phyloP scores from a whole-genome alignment of 768 basidiomycete genomes.

The Termitomyces bulborhizus region DNA sequence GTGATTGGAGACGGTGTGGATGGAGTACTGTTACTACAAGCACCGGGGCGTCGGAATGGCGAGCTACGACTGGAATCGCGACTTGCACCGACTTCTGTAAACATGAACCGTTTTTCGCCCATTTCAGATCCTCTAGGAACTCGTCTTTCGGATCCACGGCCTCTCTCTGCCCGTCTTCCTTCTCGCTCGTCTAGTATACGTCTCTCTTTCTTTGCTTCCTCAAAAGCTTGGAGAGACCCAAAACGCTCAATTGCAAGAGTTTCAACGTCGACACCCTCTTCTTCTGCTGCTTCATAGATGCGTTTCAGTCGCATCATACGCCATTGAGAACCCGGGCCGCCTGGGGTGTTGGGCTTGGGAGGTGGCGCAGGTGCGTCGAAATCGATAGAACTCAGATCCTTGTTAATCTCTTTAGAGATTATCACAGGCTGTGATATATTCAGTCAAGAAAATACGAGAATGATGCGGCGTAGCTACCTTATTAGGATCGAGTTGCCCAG shows the following conservation, averaged over 20 bases:
- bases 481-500: conserved; percentile 61
- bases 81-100: conserved; percentile 58
- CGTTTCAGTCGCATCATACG: conserved; percentile 94
- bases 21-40: conserved; percentile 43
- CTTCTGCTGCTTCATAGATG: conserved; percentile 86
- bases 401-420: conserved; percentile 59
- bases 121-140: conserved; percentile 29
- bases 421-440: conserved; percentile 44
- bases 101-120: conserved; percentile 58
- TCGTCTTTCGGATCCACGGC: conserved; percentile 23
- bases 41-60: conserved; percentile 82
- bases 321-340: conserved; percentile 93
- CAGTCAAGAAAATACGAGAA: background rate
- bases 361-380: conserved; percentile 33
- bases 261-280: conserved; percentile 67
- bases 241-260: conserved; percentile 87
- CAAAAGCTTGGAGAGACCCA: conserved; percentile 76
- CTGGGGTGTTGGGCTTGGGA: conserved; percentile 56
- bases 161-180: conserved; percentile 38
- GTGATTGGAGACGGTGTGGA: conserved; percentile 56
- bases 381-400: conserved; percentile 42
- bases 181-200: conserved; percentile 81
- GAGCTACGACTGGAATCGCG: conserved; percentile 73
- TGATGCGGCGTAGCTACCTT: conserved; percentile 40
- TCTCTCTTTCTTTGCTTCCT: conserved; percentile 85